A percentile compares a stretch with the other conserved stretches of the same genome.
phyloP scores from a whole-genome alignment of 345 rosid genomes.

The Hypericum perforatum region DNA sequence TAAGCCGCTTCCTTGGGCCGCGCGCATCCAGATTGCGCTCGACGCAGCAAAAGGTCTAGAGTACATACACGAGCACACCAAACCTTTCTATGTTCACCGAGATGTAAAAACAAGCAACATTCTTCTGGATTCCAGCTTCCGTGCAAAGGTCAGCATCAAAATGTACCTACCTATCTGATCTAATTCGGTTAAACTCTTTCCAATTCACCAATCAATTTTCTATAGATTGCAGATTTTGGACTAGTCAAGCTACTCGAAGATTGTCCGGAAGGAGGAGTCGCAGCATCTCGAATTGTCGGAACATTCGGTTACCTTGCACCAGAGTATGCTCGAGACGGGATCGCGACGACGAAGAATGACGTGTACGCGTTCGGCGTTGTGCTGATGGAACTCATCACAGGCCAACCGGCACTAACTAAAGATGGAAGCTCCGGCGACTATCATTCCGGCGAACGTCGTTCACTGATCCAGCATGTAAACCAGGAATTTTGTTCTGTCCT shows the following conservation, averaged over 20 bases:
- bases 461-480: conserved; percentile 23
- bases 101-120: conserved; percentile 32
- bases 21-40: conserved; percentile 23
- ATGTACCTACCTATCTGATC: too few relatives aligned
- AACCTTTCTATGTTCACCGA: conserved; percentile 27
- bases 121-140: conserved; percentile 25
- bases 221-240: too few relatives aligned
- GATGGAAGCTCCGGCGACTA: conserved; percentile 15
- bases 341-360: conserved; percentile 22
- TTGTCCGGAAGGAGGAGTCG: too few relatives aligned
- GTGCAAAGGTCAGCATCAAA: conserved; percentile 19
- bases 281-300: too few relatives aligned
- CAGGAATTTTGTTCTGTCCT: too few relatives aligned
- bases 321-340: conserved; percentile 17
- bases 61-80: conserved; percentile 33
- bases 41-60: conserved; percentile 33
- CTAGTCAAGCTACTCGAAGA: too few relatives aligned
- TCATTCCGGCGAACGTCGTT: conserved; percentile 13
- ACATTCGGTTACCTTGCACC: too few relatives aligned
- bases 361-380: conserved; percentile 28
- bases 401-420: conserved; percentile 21
- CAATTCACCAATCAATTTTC: too few relatives aligned
- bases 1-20: conserved; percentile 27
- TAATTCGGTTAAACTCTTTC: too few relatives aligned
- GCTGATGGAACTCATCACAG: conserved; percentile 27